A percentile compares a stretch with the other conserved stretches of the same genome.
Evolutionary conservation across 2,329 filamentous ascomycete genomes (phyloP).

Genomic region (Diaporthe citriasiana): DNA sequence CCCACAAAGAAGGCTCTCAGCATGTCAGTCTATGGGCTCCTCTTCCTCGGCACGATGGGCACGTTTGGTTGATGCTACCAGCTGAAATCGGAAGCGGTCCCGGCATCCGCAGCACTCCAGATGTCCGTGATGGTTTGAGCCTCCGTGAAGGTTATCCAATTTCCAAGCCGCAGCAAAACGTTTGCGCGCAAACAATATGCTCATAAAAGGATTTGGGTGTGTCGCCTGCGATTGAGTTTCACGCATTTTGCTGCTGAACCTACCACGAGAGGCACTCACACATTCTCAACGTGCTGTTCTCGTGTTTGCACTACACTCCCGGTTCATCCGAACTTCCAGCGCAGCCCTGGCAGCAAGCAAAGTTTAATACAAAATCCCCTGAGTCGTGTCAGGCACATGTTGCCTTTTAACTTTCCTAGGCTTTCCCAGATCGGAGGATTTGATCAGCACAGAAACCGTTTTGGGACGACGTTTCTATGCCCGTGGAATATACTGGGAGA

Average conservation of each 20-base stretch:
- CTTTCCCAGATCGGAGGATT: neutral
- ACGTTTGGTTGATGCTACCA: neutral
- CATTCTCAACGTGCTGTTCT: neutral
- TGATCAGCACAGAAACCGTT: neutral
- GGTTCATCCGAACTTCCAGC: conserved; percentile 15
- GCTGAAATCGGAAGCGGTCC: neutral
- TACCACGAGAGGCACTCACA: neutral
- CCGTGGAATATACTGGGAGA: neutral
- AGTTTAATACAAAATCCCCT: neutral
- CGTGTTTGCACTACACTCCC: neutral
- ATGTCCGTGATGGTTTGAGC: conserved; percentile 4
- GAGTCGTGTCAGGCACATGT: neutral
- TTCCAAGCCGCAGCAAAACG: neutral
- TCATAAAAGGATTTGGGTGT: neutral
- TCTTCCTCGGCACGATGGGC: neutral
- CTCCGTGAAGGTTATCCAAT: neutral
- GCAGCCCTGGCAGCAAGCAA: neutral
- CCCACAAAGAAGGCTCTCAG: neutral
- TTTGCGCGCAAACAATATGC: neutral
- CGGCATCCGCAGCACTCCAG: neutral
- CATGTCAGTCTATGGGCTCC: neutral
- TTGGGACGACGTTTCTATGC: neutral
- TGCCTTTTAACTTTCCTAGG: neutral
- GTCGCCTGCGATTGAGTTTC: neutral
- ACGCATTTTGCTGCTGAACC: neutral